Evolutionary conservation across 2,329 filamentous ascomycete species (phyloP).

Genomic region (Phialophora chinensis): DNA sequence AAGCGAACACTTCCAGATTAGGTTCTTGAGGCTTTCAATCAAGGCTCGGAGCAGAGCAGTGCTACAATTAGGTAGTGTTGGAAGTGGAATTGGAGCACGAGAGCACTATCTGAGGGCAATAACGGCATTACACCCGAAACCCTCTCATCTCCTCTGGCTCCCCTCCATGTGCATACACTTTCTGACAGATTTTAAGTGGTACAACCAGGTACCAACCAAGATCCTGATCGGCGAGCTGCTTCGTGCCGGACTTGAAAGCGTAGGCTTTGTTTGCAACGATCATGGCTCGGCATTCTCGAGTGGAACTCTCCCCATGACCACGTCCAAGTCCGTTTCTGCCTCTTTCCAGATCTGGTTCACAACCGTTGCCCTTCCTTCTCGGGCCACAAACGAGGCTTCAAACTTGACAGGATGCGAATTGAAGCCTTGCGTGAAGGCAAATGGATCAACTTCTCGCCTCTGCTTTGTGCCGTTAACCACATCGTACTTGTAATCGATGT

Average conservation of each 20-base stretch:
- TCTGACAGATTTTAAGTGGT: too few relatives aligned
- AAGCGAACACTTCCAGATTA: not conserved
- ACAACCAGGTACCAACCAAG: too few relatives aligned
- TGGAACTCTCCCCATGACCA: slow-evolving; percentile 6
- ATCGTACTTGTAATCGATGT: slow-evolving; percentile 31
- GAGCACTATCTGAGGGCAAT: too few relatives aligned
- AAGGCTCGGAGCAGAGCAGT: not conserved
- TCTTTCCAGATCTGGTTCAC: slow-evolving; percentile 5
- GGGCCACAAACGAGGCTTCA: slow-evolving; percentile 9
- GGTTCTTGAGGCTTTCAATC: not conserved
- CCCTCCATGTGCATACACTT: too few relatives aligned
- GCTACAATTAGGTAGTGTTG: slow-evolving; percentile 6
- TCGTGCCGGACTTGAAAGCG: too few relatives aligned
- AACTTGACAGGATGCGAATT: slow-evolving; percentile 31
- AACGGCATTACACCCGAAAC: too few relatives aligned
- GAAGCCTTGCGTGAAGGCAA: slow-evolving; percentile 42
- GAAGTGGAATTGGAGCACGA: not conserved
- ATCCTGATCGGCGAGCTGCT: too few relatives aligned
- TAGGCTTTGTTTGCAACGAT: not conserved
- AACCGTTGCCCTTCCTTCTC: slow-evolving; percentile 3
- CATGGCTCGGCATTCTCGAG: not conserved
- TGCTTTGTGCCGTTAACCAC: slow-evolving; percentile 5
- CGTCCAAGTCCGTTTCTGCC: slow-evolving; percentile 8
- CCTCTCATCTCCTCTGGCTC: too few relatives aligned
- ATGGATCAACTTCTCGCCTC: slow-evolving; percentile 51